Evolutionary conservation across 495 filamentous ascomycete genomes (phyloP).

Genomic region (Xylaria flabelliformis): DNA sequence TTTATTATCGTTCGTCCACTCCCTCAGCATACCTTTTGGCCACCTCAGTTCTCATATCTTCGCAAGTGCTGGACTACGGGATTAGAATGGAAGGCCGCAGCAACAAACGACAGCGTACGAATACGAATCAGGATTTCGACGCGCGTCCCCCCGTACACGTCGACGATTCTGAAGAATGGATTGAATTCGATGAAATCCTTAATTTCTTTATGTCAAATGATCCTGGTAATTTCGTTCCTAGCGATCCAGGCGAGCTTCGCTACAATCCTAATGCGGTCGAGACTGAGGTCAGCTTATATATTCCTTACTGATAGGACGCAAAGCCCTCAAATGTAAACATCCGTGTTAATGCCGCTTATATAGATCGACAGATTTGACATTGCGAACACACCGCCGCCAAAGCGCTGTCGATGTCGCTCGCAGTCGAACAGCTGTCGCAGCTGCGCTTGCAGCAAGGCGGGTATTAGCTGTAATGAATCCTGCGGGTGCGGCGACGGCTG

Average conservation of each 20-base stretch:
- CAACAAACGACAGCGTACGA: constrained; percentile 7
- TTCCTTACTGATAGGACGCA: not conserved
- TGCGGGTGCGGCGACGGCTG: not conserved
- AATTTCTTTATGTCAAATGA: too few species aligned
- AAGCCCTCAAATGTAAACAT: not conserved
- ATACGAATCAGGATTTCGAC: not conserved
- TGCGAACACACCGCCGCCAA: not conserved
- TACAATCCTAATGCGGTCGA: not conserved
- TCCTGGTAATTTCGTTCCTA: not conserved
- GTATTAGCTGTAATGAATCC: not conserved
- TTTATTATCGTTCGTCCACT: not conserved
- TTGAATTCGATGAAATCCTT: too few species aligned
- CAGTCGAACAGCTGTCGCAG: not conserved
- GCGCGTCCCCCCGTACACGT: not conserved
- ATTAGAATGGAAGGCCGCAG: not conserved
- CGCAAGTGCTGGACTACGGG: not conserved
- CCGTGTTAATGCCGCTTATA: not conserved
- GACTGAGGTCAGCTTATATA: not conserved
- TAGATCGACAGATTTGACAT: not conserved
- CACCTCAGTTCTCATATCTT: not conserved
- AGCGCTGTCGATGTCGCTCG: not conserved
- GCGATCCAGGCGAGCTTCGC: not conserved
- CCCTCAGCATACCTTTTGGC: not conserved
- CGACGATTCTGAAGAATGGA: not conserved
- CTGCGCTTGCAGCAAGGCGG: not conserved